Base-by-base conservation (phyloP, 1,284 basidiomycete genomes). In the Irpex rosettiformis region DNA sequence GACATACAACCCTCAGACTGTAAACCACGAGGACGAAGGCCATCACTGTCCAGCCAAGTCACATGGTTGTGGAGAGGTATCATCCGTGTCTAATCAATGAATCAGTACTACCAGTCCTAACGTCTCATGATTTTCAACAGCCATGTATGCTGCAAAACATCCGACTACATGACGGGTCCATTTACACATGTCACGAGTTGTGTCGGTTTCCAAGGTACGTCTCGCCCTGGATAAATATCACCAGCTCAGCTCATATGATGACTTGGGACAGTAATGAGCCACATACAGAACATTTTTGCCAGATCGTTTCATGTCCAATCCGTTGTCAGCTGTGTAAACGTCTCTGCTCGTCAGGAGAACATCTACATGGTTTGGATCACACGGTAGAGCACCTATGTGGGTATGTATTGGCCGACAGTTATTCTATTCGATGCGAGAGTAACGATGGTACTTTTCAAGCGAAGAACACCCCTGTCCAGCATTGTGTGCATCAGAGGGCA, bases 351-450 rank as follows among this genome's bases (percentile, higher is more conserved):
- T 65, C 69, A 42, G 60, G 66, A 13, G 72, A 83, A 56, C 85
- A 86, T 67, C 70, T 86, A 55, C 85, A 86, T 62, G 82, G 75
- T 1, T 67, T 83, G 0, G 64, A 76, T 3, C 37, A 58, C 0
- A 63, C 60, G n/a, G 73, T 74, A 0, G 61, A 77, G 18, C 84
- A 86, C 70, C 74, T 86, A 18, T 86, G 84, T 73, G 84, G 82
- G 83, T 85, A 45, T 28, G 80, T 74, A 8, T n/a, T 56, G 10
- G 30, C 30, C 30, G 30, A 10, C 30, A 16, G 10, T 55, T 45
- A 16, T 37, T 6, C 6, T 7, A 37, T 37, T 37, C 10, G 6
- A 4, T 42, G 28, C n/a, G n/a, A n/a, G n/a, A n/a, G n/a, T 43
- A 27, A n/a, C 11, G 24, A 18, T n/a, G 52, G 3, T 6, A 52